These are phyloP conservation scores for Nitzschia putrida DNA, from an alignment of 108 stramenopile genomes.

Conservation along the genomic window DNA sequence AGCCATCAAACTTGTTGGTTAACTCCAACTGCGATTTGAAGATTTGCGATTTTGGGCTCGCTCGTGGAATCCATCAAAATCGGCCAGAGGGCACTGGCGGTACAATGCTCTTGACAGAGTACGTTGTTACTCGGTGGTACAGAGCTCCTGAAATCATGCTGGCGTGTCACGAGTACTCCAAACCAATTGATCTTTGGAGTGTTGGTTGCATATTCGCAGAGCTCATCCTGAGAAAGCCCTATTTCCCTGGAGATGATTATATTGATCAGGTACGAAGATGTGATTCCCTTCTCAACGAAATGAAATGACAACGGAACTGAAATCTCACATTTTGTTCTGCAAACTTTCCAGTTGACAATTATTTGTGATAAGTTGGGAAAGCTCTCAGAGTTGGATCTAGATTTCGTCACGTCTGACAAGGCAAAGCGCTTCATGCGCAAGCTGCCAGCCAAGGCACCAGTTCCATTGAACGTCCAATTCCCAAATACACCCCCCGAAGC, in stretches of 20 bases:
- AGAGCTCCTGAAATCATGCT: slow-evolving; percentile 99
- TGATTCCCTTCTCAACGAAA: not conserved
- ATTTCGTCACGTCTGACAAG: slow-evolving; percentile 92
- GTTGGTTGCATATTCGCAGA: slow-evolving; percentile 99
- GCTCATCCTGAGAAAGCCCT: slow-evolving; percentile 91
- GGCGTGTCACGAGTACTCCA: slow-evolving; percentile 97
- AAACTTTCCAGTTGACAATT: slow-evolving; percentile 62
- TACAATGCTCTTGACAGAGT: slow-evolving; percentile 87
- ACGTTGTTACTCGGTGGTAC: slow-evolving; percentile 98
- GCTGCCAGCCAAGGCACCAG: slow-evolving; percentile 68
- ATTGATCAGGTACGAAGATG: slow-evolving; percentile 94
- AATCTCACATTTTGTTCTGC: not conserved
- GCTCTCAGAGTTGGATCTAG: slow-evolving; percentile 86
- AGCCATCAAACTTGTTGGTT: slow-evolving; percentile 96
- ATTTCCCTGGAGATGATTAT: slow-evolving; percentile 99
- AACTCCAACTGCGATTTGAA: slow-evolving; percentile 99
- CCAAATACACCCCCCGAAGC: slow-evolving; percentile 79
- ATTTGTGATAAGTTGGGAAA: slow-evolving; percentile 91
- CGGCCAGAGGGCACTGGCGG: slow-evolving; percentile 46
- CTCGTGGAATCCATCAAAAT: slow-evolving; percentile 80
- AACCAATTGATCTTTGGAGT: slow-evolving; percentile 95
- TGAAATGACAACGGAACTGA: not conserved
- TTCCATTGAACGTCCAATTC: slow-evolving; percentile 67
- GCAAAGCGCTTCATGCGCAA: slow-evolving; percentile 90
- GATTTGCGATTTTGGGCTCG: slow-evolving; percentile 99